phyloP scores from a whole-genome alignment of 257 asterid species.

The Solanum lignicaule region DNA sequence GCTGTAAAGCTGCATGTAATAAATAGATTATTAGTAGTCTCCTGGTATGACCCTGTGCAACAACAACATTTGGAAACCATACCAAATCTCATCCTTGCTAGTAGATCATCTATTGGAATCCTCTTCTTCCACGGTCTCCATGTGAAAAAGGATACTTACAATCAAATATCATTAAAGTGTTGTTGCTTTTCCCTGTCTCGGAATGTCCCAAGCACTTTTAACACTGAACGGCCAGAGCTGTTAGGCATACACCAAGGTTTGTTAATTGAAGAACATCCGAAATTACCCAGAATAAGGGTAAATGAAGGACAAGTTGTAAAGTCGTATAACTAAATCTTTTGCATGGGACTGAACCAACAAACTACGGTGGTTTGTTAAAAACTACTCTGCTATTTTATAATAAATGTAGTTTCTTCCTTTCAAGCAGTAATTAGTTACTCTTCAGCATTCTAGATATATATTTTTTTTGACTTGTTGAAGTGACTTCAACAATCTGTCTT shows the following conservation, averaged over 20 bases:
- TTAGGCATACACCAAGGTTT: neutral
- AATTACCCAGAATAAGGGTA: too few species aligned
- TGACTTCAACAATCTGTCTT: neutral
- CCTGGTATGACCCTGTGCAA: too few species aligned
- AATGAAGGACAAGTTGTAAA: too few species aligned
- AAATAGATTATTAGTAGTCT: too few species aligned
- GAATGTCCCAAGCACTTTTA: neutral
- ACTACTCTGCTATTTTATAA: neutral
- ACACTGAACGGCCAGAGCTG: neutral
- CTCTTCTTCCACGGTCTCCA: too few species aligned
- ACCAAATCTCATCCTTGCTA: too few species aligned
- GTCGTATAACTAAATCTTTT: fast-evolving
- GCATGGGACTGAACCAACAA: too few species aligned
- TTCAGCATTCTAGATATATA: neutral
- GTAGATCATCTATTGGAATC: too few species aligned
- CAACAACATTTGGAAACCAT: too few species aligned
- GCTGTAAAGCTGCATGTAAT: too few species aligned
- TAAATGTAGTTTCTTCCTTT: neutral
- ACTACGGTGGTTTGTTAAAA: neutral
- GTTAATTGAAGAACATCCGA: too few species aligned
- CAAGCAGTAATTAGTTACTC: neutral
- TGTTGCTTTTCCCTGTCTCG: neutral
- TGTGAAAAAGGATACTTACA: too few species aligned
- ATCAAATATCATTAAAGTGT: neutral
- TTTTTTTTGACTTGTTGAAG: neutral